Base-by-base conservation (phyloP, 1,284 basidiomycete genomes). In the Ustilago bromivora region DNA sequence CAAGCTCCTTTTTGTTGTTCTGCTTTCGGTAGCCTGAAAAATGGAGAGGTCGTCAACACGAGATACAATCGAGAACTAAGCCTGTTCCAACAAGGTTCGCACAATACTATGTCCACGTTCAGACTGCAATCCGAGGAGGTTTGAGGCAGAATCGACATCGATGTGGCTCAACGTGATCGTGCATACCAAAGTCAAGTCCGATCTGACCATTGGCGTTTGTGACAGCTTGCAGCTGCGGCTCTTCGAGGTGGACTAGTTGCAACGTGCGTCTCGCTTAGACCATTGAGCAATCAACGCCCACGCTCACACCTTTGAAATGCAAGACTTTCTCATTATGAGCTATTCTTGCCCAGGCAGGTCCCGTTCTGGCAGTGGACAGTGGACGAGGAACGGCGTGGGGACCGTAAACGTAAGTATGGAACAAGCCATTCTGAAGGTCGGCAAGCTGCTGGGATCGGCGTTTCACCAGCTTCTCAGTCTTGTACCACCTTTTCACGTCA, bases 181-280 rank as follows among this genome's bases (percentile, higher is more conserved):
- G 49, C 49, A 51, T 28, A 51, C 23, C 23, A 32, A 32, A 12
- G 28, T n/a, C 28, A 31, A 5, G 28, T 12, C 28, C 49, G 28
- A 51, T 28, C 32, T 32, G 49, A 32, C 49, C 28, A 10, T 51
- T 5, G 12, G 23, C n/a, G 17, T 19, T 19, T 12, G n/a, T 11
- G 12, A 36, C 13, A 31, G 13, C 19, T 46, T 9, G 23, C 23
- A 32, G 28, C 15, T 17, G 49, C 49, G 43, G 6, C 7, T 46
- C 11, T 19, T 56, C 19, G 54, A 49, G 35, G 58, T 60, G 58
- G 62, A 65, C 62, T 65, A 66, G 51, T 10, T 35, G 10, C 63
- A 66, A 66, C 63, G 63, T 59, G 61, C 55, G n/a, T 36, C 54
- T 64, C 46, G 61, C 47, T 54, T 49, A 59, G 28, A 11, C 34